A percentile compares a stretch with the other conserved stretches of the same genome.
phyloP scores from a whole-genome alignment of 768 basidiomycete genomes.

The Boletus rex-veris region DNA sequence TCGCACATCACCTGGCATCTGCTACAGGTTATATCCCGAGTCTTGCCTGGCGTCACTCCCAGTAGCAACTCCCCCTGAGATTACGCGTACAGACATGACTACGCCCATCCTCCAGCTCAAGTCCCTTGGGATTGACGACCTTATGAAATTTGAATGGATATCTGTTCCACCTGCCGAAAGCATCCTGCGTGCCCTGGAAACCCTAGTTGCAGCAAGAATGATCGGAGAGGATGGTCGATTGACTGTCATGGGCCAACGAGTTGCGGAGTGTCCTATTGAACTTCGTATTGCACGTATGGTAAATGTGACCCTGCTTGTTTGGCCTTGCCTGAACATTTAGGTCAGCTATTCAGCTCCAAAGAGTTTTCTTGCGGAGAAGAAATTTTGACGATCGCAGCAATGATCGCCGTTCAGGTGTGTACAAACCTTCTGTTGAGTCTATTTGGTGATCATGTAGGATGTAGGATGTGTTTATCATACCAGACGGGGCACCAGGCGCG shows the following conservation, averaged over 20 bases:
- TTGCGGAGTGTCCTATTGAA: slow-evolving; percentile 93
- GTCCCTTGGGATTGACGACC: slow-evolving; percentile 89
- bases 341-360: slow-evolving; percentile 80
- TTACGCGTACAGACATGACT: slow-evolving; percentile 86
- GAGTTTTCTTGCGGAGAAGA: slow-evolving; percentile 91
- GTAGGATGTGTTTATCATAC: slow-evolving; percentile 87
- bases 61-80: slow-evolving; percentile 78
- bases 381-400: slow-evolving; percentile 92
- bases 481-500: slow-evolving; percentile 81
- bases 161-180: slow-evolving; percentile 83
- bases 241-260: slow-evolving; percentile 73
- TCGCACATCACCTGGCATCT: slow-evolving; percentile 86
- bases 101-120: slow-evolving; percentile 93
- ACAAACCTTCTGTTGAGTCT: slow-evolving; percentile 1
- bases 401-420: slow-evolving; percentile 83
- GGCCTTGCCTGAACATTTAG: not conserved
- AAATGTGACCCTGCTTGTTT: slow-evolving; percentile 18
- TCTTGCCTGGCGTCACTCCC: slow-evolving; percentile 58
- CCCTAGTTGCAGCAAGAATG: slow-evolving; percentile 76
- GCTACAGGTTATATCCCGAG: slow-evolving; percentile 85
- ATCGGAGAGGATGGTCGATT: slow-evolving; percentile 78
- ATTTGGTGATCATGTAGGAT: not conserved
- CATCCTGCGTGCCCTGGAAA: slow-evolving; percentile 82
- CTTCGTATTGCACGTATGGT: slow-evolving; percentile 95
- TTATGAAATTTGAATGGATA: slow-evolving; percentile 97